Percentiles rank a stretch among this genome's conserved stretches.
Conservation (phyloP, 352 stramenopile species). For the Phytophthora tubulina region DNA sequence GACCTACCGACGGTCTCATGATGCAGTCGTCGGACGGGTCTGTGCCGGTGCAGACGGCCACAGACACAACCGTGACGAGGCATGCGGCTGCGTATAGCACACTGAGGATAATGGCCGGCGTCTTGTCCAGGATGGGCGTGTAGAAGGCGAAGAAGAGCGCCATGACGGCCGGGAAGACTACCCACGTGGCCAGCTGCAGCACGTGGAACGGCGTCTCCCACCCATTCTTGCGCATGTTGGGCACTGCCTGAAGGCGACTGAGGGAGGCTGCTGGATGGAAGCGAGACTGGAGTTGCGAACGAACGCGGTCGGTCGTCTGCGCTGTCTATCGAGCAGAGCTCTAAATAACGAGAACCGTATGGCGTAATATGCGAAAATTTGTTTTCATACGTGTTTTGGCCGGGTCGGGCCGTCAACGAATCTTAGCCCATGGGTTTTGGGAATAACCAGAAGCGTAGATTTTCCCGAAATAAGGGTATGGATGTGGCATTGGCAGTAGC, state of each 20-base stretch:
- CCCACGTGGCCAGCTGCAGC: constrained; percentile 85
- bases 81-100: constrained; percentile 67
- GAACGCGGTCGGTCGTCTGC: constrained; percentile 20
- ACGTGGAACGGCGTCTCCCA: constrained; percentile 86
- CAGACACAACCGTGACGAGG: constrained; percentile 61
- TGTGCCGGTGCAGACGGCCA: constrained; percentile 70
- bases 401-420: neutral
- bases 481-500: neutral
- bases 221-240: constrained; percentile 74
- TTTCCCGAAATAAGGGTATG: neutral
- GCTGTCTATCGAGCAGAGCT: constrained; percentile 41
- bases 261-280: neutral
- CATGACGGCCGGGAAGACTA: constrained; percentile 85
- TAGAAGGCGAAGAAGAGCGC: constrained; percentile 87
- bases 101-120: constrained; percentile 58
- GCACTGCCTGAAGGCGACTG: constrained; percentile 4
- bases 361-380: constrained; percentile 12
- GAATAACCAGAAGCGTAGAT: neutral
- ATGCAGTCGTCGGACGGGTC: constrained; percentile 86
- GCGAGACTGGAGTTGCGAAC: constrained; percentile 22
- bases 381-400: constrained; percentile 12
- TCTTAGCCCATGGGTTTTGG: neutral
- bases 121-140: constrained; percentile 68
- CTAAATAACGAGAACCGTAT: constrained; percentile 21
- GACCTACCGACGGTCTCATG: constrained; percentile 60